phyloP scores from a whole-genome alignment of 202 grass and related monocot species.

The Saccharum hybrid region DNA sequence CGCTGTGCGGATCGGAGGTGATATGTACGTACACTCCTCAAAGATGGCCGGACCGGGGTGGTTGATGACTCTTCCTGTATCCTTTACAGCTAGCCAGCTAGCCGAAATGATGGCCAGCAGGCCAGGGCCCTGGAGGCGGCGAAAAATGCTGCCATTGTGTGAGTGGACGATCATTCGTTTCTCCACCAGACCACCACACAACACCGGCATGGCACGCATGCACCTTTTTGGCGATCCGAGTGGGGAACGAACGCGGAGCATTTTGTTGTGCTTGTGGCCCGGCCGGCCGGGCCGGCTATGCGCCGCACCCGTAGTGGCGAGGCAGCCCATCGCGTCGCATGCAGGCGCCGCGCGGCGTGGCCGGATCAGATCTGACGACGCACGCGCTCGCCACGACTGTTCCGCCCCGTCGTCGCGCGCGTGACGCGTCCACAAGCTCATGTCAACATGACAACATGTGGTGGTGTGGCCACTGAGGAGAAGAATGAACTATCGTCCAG shows the following conservation, averaged over 20 bases:
- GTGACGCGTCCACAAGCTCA: neutral
- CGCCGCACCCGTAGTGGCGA: conserved; percentile 26
- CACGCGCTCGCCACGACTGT: neutral
- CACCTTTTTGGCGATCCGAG: neutral
- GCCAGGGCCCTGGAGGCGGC: neutral
- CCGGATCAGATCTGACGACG: neutral
- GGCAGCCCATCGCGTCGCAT: neutral
- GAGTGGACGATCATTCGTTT: neutral
- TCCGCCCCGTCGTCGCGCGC: neutral
- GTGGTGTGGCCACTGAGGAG: neutral
- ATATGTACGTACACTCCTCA: neutral
- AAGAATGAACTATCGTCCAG: neutral
- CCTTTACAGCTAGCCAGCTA: neutral
- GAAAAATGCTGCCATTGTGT: neutral
- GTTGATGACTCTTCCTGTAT: neutral
- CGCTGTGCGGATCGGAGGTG: neutral
- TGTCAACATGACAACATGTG: neutral
- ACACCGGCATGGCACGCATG: neutral
- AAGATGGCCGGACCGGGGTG: neutral
- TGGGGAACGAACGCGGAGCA: conserved; percentile 21
- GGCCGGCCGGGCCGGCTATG: neutral
- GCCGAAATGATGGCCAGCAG: neutral
- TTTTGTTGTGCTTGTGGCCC: neutral
- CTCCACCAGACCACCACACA: conserved; percentile 23
- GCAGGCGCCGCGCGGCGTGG: too few relatives aligned